Evolutionary conservation across 2,329 filamentous ascomycete species (phyloP), one percentile per base, ranked within the genome.

Genomic region (Neospermospora avenae): DNA sequence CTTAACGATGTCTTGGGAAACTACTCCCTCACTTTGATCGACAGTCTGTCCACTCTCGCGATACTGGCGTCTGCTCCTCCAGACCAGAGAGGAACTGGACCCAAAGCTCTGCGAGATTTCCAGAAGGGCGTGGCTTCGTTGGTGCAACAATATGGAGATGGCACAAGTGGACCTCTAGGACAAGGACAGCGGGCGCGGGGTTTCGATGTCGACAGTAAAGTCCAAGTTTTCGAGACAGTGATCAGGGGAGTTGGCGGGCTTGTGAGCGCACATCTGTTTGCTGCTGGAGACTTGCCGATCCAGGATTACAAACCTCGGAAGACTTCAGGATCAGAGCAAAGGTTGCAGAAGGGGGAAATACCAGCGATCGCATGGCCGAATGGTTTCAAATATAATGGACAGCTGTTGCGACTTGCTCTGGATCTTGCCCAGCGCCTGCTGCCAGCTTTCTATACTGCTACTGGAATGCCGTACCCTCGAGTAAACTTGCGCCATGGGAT

Each of bases 191-290:
- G 91, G 65, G 86, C 87, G 3, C 83, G 86, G 57, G 95, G 92
- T 0, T 99, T 99, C 70, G 91, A 99, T 74, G 79, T 96, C 42
- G 93, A 99, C 75, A 96, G 93, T 77, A 99, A 98, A 76, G 95
- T 99, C 1, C 93, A 99, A 76, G 91, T 99, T 41, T 99, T 99
- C 71, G 95, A 99, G 78, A 98, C 93, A 0, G 93, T 96, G 37
- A 99, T 99, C 68, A 84, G 95, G 60, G 95, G 93, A 16, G 84
- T 96, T 48, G 95, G 95, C 14, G 95, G 95, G 0, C 78, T 99
- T 59, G 77, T 99, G 65, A 97, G 93, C 70, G 92, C 93, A 2
- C 95, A 99, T 76, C 78, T 97, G 44, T 99, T 99, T 73, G 93
- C 95, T 13, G 81, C 92, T 22, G 95, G 93, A 35, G 92, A 96